Evolutionary conservation across 371 early-diverging fungal species (phyloP).

Genomic region (Lichtheimia corymbifera): DNA sequence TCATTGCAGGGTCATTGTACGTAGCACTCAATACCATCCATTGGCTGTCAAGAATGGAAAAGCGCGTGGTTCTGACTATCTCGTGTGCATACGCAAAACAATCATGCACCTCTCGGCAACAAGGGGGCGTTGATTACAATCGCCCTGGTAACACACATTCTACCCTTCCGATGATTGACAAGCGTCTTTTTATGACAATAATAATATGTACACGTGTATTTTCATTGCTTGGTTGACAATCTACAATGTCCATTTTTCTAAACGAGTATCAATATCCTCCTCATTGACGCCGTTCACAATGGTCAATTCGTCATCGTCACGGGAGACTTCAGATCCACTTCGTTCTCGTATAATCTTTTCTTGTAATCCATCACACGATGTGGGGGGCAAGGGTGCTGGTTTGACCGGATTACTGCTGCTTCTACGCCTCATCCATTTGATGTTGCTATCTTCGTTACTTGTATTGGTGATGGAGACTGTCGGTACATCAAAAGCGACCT

Average conservation of each 20-base stretch:
- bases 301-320: conserved; percentile 15
- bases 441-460: neutral
- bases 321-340: conserved; percentile 12
- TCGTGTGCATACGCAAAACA: too few species aligned
- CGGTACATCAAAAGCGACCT: conserved; percentile 15
- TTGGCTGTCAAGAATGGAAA: too few species aligned
- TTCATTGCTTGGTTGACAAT: too few species aligned
- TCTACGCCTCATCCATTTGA: conserved; percentile 11
- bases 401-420: conserved; percentile 22
- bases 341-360: conserved; percentile 5
- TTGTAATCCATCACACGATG: too few species aligned
- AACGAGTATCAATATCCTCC: conserved; percentile 1
- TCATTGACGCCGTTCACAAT: conserved; percentile 10
- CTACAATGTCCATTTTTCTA: conserved; percentile 3
- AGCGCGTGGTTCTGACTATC: too few species aligned
- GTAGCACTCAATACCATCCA: too few species aligned
- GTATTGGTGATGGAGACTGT: neutral
- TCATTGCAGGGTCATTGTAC: too few species aligned
- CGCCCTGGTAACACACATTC: too few species aligned
- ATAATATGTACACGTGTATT: too few species aligned
- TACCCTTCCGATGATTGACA: too few species aligned
- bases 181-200: too few species aligned
- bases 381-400: neutral
- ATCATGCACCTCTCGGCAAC: too few species aligned
- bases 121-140: neutral